Evolutionary conservation across 257 asterid genomes (phyloP), one percentile per base, ranked within the genome.

Genomic region (Craterostigma plantagineum): DNA sequence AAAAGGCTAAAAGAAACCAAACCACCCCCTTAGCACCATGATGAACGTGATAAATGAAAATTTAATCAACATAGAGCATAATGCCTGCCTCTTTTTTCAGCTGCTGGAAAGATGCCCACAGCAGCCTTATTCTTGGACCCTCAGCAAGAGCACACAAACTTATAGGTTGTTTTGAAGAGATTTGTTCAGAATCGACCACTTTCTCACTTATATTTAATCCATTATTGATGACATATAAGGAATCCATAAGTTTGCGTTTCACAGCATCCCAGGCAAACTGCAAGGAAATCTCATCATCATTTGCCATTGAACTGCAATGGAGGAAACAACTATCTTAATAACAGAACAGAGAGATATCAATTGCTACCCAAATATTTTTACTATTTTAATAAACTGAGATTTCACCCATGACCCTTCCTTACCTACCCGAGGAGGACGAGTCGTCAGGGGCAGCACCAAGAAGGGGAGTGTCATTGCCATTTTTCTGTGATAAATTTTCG

Each of bases 1-100:
- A 42, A 49, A 46, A 38, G 11, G 15, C 11, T 14, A 7, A 47
- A 53, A 38, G 33, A 38, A 38, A 45, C 23, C 48, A 43, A 43
- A 43, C n/a, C n/a, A n/a, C 1, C 10, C 34, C 11, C 1, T 14
- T 33, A 9, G 10, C 45, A 41, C 1, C 33, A 16, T 15, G 9
- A 43, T 12, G 23, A 43, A n/a, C n/a, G 16, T 43, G 33, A 15
- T 15, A 10, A 8, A 14, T n/a, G 18, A n/a, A 11, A 9, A 15
- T 10, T 10, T 23, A 2, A 23, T 23, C 30, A 23, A 23, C 30
- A n/a, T n/a, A 23, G 30, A 23, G 30, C 6, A 23, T 23, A 63
- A 65, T 63, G 71, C 76, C 60, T 68, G 81, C 98, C 98, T 87
- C 83, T 65, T 79, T 67, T 73, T 75, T 59, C 53, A 87, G 91